Percentiles rank a stretch among this genome's conserved stretches.
Evolutionary conservation across 495 filamentous ascomycete species (phyloP).

Genomic region (Neurospora sp.): DNA sequence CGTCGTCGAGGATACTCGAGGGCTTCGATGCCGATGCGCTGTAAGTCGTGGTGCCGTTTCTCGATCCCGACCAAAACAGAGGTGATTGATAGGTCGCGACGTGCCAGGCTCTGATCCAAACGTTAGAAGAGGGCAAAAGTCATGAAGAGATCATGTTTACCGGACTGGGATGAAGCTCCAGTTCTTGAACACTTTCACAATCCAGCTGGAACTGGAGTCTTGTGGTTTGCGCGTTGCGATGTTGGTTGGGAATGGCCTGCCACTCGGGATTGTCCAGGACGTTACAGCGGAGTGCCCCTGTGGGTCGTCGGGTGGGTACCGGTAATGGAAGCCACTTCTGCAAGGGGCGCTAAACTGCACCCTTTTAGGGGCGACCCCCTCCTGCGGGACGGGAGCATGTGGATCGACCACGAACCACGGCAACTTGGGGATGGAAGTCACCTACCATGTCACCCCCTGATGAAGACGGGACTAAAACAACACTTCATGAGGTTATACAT

Average conservation of each 20-base stretch:
- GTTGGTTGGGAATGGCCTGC: not conserved
- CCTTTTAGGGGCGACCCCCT: not conserved
- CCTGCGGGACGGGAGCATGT: not conserved
- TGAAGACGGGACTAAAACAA: not conserved
- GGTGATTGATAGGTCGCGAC: not conserved
- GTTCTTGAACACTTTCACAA: not conserved
- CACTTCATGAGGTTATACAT: not conserved
- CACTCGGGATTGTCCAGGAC: not conserved
- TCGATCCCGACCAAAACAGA: not conserved
- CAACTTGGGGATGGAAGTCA: not conserved
- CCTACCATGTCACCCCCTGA: not conserved
- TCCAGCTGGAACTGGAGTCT: not conserved
- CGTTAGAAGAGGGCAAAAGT: not conserved
- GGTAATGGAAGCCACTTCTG: not conserved
- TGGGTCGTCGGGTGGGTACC: not conserved
- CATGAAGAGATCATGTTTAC: not conserved
- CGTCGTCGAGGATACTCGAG: not conserved
- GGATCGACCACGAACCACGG: not conserved
- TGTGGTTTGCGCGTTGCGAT: not conserved
- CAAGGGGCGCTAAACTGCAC: not conserved
- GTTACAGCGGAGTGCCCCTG: not conserved
- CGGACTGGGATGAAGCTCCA: not conserved
- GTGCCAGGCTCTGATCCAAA: not conserved
- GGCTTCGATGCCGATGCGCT: not conserved
- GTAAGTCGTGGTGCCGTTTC: not conserved